Base-by-base conservation (phyloP, 2,329 filamentous ascomycete genomes). In the Pseudogymnoascus sp. region DNA sequence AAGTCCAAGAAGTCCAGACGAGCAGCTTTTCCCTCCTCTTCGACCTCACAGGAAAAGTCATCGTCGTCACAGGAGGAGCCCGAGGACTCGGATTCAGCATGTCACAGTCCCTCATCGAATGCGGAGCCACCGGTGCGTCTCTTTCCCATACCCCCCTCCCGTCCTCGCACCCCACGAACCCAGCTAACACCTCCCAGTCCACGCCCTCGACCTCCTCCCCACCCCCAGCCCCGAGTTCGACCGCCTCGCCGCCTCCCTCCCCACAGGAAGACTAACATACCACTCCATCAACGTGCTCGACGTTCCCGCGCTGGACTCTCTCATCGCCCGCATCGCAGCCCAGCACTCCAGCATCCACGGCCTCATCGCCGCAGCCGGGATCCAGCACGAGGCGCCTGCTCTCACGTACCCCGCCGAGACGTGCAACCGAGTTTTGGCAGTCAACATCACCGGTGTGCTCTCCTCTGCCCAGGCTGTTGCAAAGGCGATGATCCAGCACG, bases 391-490 rank as follows among this genome's bases (percentile, higher is more conserved):
- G 76, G 91, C 86, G 0, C 76, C 89, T 0, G 91, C 92, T 1
- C 78, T 96, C 61, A 90, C 96, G 58, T 95, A 96, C 71, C 82
- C 84, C 25, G 84, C 88, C 21, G 80, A 87, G 71, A 88, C 90
- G 72, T 85, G 85, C 72, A 85, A 92, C 72, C 83, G 86, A 74
- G 90, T 96, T 79, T 81, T 96, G 74, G 83, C 88, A 69, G 87
- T 93, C 70, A 95, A 97, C 75, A 81, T 96, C 68, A 94, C 86
- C n/a, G 92, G 92, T 10, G 86, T 82, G 29, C 90, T 91, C 76
- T 85, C 92, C 82, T 95, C 90, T 65, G 90, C 91, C 27, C 90
- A 93, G 78, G 90, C 90, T 18, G 89, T 90, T n/a, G 92, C 92
- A 35, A 82, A 87, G 61, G 88, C 94, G 72, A 86, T 89, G 81